A percentile compares a stretch with the other conserved stretches of the same genome.
Evolutionary conservation across 345 rosid genomes (phyloP).

Genomic region (Zanthoxylum bungeanum): DNA sequence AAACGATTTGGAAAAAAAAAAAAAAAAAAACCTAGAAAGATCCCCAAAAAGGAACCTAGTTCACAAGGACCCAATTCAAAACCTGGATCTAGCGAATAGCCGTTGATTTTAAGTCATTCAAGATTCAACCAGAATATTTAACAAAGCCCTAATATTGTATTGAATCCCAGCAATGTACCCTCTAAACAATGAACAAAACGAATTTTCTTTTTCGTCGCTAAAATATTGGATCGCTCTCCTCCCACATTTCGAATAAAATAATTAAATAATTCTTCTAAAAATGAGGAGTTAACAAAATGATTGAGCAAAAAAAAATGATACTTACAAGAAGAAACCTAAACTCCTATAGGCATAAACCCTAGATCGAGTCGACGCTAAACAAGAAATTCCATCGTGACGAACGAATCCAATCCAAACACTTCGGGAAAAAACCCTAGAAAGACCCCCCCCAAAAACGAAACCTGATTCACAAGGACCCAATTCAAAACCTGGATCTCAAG

Average conservation of each 20-base stretch:
- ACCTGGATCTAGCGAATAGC: slow-evolving; percentile 38
- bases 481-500: slow-evolving; percentile 39
- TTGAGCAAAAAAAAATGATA: slow-evolving; percentile 5
- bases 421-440: slow-evolving; percentile 29
- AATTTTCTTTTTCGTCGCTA: neutral
- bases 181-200: neutral
- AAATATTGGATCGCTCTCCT: neutral
- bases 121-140: no score
- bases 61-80: slow-evolving; percentile 27
- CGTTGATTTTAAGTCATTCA: no score
- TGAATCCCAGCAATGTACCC: no score
- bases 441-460: no score
- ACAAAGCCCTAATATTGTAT: no score
- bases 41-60: no score
- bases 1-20: neutral
- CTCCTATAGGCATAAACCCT: slow-evolving; percentile 18
- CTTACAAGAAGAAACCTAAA: slow-evolving; percentile 4
- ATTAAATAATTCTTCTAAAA: slow-evolving; percentile 1
- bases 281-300: neutral
- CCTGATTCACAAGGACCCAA: slow-evolving; percentile 25
- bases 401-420: neutral
- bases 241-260: neutral
- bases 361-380: slow-evolving; percentile 22
- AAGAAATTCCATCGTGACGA: slow-evolving; percentile 9
- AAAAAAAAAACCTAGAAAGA: slow-evolving; percentile 36